Conservation (phyloP, 805 yeast genomes). For the Debaryomyces maramus region DNA sequence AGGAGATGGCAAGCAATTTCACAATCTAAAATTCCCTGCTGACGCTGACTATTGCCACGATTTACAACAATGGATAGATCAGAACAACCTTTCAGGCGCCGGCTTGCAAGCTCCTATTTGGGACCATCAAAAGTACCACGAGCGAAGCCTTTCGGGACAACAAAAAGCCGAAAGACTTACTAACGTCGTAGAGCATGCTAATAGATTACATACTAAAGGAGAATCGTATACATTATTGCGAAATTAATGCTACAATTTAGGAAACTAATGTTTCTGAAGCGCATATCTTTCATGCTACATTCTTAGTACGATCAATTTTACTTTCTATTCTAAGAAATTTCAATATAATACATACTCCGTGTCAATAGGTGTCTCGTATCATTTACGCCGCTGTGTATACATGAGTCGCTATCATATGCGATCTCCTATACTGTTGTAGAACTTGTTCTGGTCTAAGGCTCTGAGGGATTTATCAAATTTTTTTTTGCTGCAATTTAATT, state of each 20-base stretch:
- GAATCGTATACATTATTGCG: slow-evolving; percentile 3
- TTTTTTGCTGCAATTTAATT: background rate
- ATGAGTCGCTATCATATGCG: no score
- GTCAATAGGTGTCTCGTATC: no score
- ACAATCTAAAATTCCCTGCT: slow-evolving; percentile 50
- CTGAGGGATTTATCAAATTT: no score
- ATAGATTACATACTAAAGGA: slow-evolving; percentile 9
- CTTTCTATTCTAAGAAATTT: no score
- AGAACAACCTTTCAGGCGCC: slow-evolving; percentile 1
- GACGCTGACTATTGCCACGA: slow-evolving; percentile 61
- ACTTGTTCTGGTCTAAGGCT: no score
- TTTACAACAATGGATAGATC: slow-evolving; percentile 21
- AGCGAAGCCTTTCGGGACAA: slow-evolving; percentile 5
- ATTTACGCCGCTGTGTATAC: no score
- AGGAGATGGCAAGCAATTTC: slow-evolving; percentile 30
- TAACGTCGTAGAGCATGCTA: slow-evolving; percentile 10
- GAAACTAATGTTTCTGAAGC: no score
- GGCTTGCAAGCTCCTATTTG: slow-evolving; percentile 10
- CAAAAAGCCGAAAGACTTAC: slow-evolving; percentile 10
- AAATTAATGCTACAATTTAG: no score
- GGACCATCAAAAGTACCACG: slow-evolving; percentile 8
- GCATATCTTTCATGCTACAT: no score
- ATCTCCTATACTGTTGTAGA: no score
- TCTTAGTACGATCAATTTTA: no score
- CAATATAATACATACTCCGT: no score